Evolutionary conservation across 345 rosid species (phyloP).

Genomic region (Gossypium herbaceum): DNA sequence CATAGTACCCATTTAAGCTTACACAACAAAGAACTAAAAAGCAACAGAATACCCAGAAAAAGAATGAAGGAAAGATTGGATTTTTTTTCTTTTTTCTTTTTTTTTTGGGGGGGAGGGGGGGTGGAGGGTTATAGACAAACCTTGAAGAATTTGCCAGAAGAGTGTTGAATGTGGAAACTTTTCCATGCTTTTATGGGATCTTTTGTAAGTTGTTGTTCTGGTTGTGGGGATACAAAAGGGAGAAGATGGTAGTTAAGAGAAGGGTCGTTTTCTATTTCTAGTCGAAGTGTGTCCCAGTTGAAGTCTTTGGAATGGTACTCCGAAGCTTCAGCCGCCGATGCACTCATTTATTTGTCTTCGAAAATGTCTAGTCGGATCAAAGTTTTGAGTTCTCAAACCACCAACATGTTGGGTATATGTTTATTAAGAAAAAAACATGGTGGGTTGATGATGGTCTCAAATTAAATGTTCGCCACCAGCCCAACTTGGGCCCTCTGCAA

Average conservation of each 20-base stretch:
- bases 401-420: background rate
- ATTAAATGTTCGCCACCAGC: background rate
- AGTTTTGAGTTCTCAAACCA: background rate
- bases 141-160: constrained; percentile 91
- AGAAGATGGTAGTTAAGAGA: constrained; percentile 53
- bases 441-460: background rate
- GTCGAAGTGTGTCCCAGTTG: constrained; percentile 63
- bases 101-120: no score
- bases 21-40: background rate
- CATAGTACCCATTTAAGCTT: background rate
- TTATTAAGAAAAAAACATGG: no score
- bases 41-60: background rate
- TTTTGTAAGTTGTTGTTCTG: background rate
- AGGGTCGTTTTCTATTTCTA: constrained; percentile 52
- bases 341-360: constrained; percentile 11
- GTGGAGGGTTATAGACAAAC: constrained; percentile 19
- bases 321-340: constrained; percentile 34
- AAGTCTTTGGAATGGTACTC: constrained; percentile 85
- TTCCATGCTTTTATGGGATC: constrained; percentile 50
- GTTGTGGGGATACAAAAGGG: constrained; percentile 28
- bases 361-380: background rate
- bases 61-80: background rate
- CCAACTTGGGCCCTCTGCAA: background rate
- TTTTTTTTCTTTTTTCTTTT: background rate
- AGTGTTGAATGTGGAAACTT: constrained; percentile 66